phyloP scores from a whole-genome alignment of 2,329 filamentous ascomycete species.

The Davidsoniella virescens region DNA sequence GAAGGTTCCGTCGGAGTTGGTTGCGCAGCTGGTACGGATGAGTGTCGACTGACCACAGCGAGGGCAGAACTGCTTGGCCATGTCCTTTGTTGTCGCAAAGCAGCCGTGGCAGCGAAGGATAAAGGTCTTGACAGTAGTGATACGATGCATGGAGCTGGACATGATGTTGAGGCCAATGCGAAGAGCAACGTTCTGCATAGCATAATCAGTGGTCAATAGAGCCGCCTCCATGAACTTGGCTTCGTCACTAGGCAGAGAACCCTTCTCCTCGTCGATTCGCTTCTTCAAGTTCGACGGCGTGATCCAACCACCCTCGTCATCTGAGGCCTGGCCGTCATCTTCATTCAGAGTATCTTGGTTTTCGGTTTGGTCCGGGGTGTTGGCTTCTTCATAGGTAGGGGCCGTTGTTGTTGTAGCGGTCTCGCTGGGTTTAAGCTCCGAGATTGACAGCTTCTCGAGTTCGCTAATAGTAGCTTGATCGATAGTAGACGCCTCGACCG shows the following conservation, averaged over 20 bases:
- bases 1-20: constrained; percentile 65
- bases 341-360: constrained; percentile 13
- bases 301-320: constrained; percentile 59
- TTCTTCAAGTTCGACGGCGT: constrained; percentile 84
- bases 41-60: constrained; percentile 79
- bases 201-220: constrained; percentile 88
- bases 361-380: constrained; percentile 3
- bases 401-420: neutral
- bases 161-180: constrained; percentile 89
- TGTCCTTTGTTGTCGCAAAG: constrained; percentile 71
- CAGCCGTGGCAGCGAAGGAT: constrained; percentile 87
- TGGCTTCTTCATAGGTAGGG: neutral
- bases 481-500: neutral
- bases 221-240: constrained; percentile 60
- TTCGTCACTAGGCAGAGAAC: constrained; percentile 23
- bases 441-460: constrained; percentile 4
- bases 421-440: neutral
- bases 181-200: constrained; percentile 92
- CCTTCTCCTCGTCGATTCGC: constrained; percentile 53
- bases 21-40: constrained; percentile 71
- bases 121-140: constrained; percentile 74
- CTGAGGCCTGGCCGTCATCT: constrained; percentile 15
- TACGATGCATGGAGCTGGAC: constrained; percentile 60
- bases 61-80: constrained; percentile 81
- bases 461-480: neutral